Base-by-base conservation (phyloP, 148 eudicot species). In the Rhododendron simsii region DNA sequence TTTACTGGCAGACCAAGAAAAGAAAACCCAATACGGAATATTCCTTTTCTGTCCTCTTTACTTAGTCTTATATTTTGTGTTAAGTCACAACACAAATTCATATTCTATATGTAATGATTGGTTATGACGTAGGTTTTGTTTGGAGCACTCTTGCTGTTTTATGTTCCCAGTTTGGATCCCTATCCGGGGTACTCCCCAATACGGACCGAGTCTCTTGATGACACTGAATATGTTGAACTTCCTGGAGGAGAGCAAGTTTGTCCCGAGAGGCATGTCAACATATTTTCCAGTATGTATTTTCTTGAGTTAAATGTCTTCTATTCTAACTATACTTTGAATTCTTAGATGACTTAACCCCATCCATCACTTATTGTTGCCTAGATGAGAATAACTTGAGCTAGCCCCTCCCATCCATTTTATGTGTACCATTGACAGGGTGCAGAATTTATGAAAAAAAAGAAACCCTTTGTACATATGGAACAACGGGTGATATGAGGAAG, bases 101-200 rank as follows among this genome's bases (percentile, higher is more conserved):
- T 23, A 39, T 39, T 50, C 11, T 21, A 81, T 73, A 48, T 57
- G 39, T 81, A 61, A 51, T 59, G 55, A 80, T 88, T 87, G 6
- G 71, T 85, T 23, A 2, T 86, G 85, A 45, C 84, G 88, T 84
- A 96, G 99, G 99, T 86, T 82, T 82, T 96, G 84, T 96, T 94
- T 80, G 99, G 96, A 61, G 87, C 93, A 83, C 94, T 95, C 82
- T 89, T 96, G 84, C 81, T 94, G 83, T 85, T 95, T 39, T 89
- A 96, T 87, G 80, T 95, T 86, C 99, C 98, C 63, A 88, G 77
- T 83, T 87, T 96, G 90, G 94, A 96, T 89, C 95, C 99, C 84
- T 96, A 92, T 84, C 98, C 96, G n/a, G 98, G 96, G n/a, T 96
- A 96, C 84, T 74, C 94, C 39, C 94, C 95, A 7, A 20, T 96